Evolutionary conservation across 805 yeast species (phyloP).

Genomic region (Metschnikowia orientalis): DNA sequence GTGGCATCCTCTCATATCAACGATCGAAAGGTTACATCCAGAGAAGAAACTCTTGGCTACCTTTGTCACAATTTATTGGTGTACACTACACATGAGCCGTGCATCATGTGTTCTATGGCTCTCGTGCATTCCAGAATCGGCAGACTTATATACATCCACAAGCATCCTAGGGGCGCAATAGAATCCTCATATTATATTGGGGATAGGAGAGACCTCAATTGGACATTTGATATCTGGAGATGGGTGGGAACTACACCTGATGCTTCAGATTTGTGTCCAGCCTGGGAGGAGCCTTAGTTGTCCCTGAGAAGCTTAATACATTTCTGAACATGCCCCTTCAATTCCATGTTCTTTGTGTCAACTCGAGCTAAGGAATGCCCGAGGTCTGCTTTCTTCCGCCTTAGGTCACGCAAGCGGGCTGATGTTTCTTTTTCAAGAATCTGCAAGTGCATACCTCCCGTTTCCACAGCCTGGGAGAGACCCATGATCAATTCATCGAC

Average conservation of each 20-base stretch:
- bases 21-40: conserved; percentile 25
- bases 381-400: too few relatives aligned
- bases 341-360: too few relatives aligned
- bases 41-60: conserved; percentile 37
- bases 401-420: too few relatives aligned
- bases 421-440: too few relatives aligned
- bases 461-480: too few relatives aligned
- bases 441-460: too few relatives aligned
- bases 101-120: conserved; percentile 97
- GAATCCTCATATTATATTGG: conserved; percentile 75
- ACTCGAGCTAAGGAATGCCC: too few relatives aligned
- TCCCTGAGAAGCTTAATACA: too few relatives aligned
- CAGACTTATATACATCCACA: conserved; percentile 55
- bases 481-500: too few relatives aligned
- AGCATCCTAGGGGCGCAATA: conserved; percentile 44
- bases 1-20: conserved; percentile 55
- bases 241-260: conserved; percentile 55
- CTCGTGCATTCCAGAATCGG: conserved; percentile 83
- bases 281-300: too few relatives aligned
- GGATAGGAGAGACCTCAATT: conserved; percentile 68
- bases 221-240: conserved; percentile 81
- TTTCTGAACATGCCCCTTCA: too few relatives aligned
- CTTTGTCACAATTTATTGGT: conserved; percentile 75
- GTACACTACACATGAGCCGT: conserved; percentile 92
- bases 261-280: too few relatives aligned